A percentile compares a stretch with the other conserved stretches of the same genome.
These are phyloP conservation scores for Trichophyton mentagrophytes DNA, from an alignment of 2,329 filamentous ascomycete genomes.

Conservation along the genomic window DNA sequence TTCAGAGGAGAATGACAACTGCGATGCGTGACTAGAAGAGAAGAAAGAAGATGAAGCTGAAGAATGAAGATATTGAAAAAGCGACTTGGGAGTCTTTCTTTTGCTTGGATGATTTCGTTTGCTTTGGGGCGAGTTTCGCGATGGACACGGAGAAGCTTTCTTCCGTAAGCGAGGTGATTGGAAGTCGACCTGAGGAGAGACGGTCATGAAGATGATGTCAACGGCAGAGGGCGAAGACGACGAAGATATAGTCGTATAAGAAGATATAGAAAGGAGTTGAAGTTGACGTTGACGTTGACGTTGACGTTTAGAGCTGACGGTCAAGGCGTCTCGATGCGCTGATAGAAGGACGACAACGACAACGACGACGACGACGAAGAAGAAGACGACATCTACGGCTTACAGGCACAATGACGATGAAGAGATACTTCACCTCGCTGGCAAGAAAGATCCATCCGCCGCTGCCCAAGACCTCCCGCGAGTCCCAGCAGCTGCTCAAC, in stretches of 20 bases:
- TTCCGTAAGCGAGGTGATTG: conserved; percentile 3
- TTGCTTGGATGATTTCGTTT: neutral
- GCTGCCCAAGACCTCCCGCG: conserved; percentile 41
- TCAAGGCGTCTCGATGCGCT: neutral
- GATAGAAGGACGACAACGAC: neutral
- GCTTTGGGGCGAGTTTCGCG: conserved; percentile 13
- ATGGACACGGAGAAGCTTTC: neutral
- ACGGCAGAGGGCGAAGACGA: neutral
- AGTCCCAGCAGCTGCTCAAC: conserved; percentile 47
- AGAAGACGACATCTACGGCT: neutral
- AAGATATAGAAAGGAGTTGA: neutral
- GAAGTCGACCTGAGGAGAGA: neutral
- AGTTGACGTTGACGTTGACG: neutral
- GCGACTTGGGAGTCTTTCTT: conserved; percentile 8
- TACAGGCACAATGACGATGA: neutral
- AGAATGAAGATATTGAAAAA: conserved; percentile 12
- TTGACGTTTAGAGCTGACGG: too few species aligned
- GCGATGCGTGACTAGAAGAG: conserved; percentile 17
- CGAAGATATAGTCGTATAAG: neutral
- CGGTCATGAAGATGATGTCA: neutral
- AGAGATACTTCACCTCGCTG: conserved; percentile 35
- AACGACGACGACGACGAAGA: neutral
- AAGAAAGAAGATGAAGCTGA: conserved; percentile 14
- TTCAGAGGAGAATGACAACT: conserved; percentile 6
- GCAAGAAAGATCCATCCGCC: conserved; percentile 42